phyloP scores from a whole-genome alignment of 1,139 yeast genomes.

The Yamadazyma atlantica region DNA sequence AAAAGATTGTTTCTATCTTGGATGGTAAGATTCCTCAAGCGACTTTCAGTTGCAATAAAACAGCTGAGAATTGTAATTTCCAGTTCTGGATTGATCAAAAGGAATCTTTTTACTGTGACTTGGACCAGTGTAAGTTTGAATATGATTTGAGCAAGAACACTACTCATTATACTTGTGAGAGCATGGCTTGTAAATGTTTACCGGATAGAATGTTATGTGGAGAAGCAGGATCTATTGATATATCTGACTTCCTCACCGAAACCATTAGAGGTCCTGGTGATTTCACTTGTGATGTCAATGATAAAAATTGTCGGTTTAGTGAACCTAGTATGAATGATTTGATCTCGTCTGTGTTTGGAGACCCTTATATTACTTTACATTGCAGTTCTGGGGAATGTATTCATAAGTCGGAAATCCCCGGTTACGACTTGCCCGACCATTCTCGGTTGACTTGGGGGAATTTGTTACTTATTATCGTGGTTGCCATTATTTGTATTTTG shows the following conservation, averaged over 20 bases:
- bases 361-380: slow-evolving; percentile 74
- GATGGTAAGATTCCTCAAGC: slow-evolving; percentile 86
- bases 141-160: slow-evolving; percentile 62
- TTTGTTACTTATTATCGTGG: slow-evolving; percentile 50
- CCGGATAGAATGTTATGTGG: slow-evolving; percentile 96
- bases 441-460: slow-evolving; percentile 49
- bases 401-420: slow-evolving; percentile 91
- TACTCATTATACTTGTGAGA: slow-evolving; percentile 76
- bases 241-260: slow-evolving; percentile 86
- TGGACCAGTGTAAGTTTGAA: slow-evolving; percentile 67
- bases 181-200: slow-evolving; percentile 78
- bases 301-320: slow-evolving; percentile 69
- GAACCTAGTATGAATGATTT: slow-evolving; percentile 97
- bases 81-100: slow-evolving; percentile 93
- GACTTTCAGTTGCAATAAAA: slow-evolving; percentile 81
- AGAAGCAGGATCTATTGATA: slow-evolving; percentile 88
- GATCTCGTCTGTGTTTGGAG: slow-evolving; percentile 89
- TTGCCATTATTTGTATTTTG: slow-evolving; percentile 40
- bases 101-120: slow-evolving; percentile 89
- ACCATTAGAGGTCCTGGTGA: slow-evolving; percentile 94
- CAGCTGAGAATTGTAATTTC: slow-evolving; percentile 70
- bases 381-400: slow-evolving; percentile 90
- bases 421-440: slow-evolving; percentile 70
- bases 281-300: slow-evolving; percentile 69
- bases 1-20: slow-evolving; percentile 76